Conservation (phyloP, 75 land plant species). For the Pinus albicaulis region DNA sequence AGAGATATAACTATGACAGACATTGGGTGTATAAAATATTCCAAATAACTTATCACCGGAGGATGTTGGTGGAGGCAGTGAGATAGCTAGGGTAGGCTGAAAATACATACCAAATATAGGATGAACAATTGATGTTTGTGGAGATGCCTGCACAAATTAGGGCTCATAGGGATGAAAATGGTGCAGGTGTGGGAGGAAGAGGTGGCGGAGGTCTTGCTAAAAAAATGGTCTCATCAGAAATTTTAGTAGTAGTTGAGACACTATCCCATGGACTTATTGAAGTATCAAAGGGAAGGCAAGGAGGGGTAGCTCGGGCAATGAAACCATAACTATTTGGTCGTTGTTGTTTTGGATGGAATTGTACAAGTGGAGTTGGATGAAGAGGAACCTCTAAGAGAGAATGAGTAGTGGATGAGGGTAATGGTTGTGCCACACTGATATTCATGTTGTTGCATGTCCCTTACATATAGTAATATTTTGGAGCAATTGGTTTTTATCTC, state of each 20-base stretch:
- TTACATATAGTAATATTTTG: constrained; percentile 11
- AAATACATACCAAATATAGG: not conserved
- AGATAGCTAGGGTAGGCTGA: constrained; percentile 6
- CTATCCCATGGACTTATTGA: constrained; percentile 19
- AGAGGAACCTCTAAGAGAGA: no score
- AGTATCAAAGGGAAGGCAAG: constrained; percentile 32
- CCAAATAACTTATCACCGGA: constrained; percentile 28
- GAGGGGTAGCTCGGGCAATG: constrained; percentile 4
- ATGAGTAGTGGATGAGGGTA: no score
- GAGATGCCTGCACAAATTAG: constrained; percentile 15
- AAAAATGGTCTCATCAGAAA: constrained; percentile 20
- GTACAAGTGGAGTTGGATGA: no score
- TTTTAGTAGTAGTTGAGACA: constrained; percentile 9
- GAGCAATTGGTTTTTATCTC: constrained; percentile 6
- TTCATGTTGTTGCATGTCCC: no score
- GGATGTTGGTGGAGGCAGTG: constrained; percentile 20
- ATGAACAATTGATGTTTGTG: constrained; percentile 23
- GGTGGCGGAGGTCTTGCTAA: constrained; percentile 57
- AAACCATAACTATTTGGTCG: constrained; percentile 16
- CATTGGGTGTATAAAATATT: constrained; percentile 30
- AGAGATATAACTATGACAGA: constrained; percentile 11
- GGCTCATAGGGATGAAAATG: constrained; percentile 38
- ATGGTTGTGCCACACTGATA: no score
- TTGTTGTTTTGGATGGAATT: constrained; percentile 31
- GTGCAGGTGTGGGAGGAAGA: constrained; percentile 68